Conservation (phyloP, 1,284 basidiomycete genomes). For the Sporisorium iseilematis-ciliati region DNA sequence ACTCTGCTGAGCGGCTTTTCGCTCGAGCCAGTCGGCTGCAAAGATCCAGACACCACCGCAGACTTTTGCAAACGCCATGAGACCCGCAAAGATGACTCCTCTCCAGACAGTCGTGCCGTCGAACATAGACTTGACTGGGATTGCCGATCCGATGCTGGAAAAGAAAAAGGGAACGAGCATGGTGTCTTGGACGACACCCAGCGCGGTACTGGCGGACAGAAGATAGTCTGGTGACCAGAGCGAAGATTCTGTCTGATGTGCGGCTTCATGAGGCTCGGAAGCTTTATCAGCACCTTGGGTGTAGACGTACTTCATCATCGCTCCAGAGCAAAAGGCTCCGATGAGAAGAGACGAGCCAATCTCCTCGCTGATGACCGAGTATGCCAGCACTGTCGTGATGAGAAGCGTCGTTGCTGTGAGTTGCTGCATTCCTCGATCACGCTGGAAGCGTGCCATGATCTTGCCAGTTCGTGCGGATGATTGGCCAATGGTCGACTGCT, state of each 20-base stretch:
- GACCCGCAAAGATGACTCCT: slow-evolving; percentile 73
- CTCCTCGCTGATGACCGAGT: slow-evolving; percentile 30
- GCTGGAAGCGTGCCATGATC: neutral
- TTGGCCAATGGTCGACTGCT: neutral
- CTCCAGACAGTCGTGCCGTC: slow-evolving; percentile 73
- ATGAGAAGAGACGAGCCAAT: slow-evolving; percentile 72
- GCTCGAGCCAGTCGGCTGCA: slow-evolving; percentile 50
- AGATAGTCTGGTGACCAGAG: slow-evolving; percentile 15
- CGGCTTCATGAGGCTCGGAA: neutral
- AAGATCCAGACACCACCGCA: slow-evolving; percentile 70
- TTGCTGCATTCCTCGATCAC: slow-evolving; percentile 7
- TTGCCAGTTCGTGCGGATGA: neutral
- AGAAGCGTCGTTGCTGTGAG: slow-evolving; percentile 13
- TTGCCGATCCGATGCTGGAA: slow-evolving; percentile 74
- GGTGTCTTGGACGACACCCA: slow-evolving; percentile 15
- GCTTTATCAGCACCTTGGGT: neutral
- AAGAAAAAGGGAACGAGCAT: slow-evolving; percentile 75
- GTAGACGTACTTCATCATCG: slow-evolving; percentile 31
- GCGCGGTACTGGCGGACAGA: slow-evolving; percentile 7
- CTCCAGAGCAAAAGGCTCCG: slow-evolving; percentile 72
- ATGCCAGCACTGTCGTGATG: slow-evolving; percentile 17
- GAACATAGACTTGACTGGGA: slow-evolving; percentile 74
- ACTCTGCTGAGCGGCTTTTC: neutral
- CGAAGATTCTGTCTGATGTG: neutral
- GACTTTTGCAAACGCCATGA: slow-evolving; percentile 74